A percentile compares a stretch with the other conserved stretches of the same genome.
phyloP scores from a whole-genome alignment of 2,329 filamentous ascomycete species.

The Cercospora sesami region DNA sequence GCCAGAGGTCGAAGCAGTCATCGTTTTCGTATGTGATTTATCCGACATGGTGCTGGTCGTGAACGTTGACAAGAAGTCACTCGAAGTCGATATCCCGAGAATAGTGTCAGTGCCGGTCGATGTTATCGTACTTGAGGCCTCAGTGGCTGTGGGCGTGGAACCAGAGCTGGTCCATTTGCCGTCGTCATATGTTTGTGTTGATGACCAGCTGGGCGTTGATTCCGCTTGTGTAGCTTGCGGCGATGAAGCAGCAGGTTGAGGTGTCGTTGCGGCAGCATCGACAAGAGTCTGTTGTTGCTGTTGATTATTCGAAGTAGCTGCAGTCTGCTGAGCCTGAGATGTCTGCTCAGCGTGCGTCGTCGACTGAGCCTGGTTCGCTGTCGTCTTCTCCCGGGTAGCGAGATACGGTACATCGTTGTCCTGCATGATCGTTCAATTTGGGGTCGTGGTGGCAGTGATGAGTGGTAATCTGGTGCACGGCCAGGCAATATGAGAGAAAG shows the following conservation, averaged over 20 bases:
- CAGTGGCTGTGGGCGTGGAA: not conserved
- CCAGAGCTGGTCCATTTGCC: not conserved
- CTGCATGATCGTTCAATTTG: conserved; percentile 1
- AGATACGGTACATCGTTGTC: conserved; percentile 1
- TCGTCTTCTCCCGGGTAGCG: not conserved
- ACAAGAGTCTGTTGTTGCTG: not conserved
- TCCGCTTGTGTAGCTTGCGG: not conserved
- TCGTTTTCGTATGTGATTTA: not conserved
- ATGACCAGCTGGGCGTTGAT: not conserved
- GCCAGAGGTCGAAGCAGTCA: not conserved
- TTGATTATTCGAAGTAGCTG: not conserved
- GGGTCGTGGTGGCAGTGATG: not conserved
- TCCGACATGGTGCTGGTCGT: conserved; percentile 1
- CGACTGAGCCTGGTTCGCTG: not conserved
- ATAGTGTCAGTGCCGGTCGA: not conserved
- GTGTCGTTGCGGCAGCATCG: not conserved
- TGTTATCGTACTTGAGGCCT: not conserved
- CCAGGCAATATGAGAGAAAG: conserved; percentile 2
- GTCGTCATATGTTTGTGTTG: not conserved
- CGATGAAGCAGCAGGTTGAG: not conserved
- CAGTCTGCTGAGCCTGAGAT: not conserved
- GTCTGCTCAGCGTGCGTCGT: not conserved
- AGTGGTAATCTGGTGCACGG: not conserved
- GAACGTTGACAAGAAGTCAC: not conserved
- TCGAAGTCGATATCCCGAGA: not conserved